A percentile compares a stretch with the other conserved stretches of the same genome.
Evolutionary conservation across 2,329 filamentous ascomycete genomes (phyloP).

Genomic region (Alternaria hordeiaustralica): DNA sequence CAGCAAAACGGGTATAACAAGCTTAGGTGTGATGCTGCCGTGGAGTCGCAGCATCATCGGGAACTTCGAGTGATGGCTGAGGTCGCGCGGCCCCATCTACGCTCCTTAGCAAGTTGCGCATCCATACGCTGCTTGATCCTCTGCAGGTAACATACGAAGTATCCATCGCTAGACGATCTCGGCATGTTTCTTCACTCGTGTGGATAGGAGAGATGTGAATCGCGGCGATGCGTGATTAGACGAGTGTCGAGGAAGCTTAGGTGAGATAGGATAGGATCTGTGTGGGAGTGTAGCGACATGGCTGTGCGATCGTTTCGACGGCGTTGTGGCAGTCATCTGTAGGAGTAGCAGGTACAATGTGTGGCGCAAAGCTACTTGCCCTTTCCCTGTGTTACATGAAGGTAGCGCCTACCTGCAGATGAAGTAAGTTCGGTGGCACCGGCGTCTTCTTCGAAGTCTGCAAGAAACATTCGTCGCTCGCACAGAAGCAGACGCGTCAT

Average conservation of each 20-base stretch:
- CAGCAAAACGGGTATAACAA: constrained; percentile 72
- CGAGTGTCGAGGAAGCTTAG: not conserved
- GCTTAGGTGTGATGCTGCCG: constrained; percentile 74
- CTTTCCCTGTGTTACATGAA: not conserved
- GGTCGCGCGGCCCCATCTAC: constrained; percentile 66
- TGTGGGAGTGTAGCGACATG: not conserved
- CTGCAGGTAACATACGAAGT: not conserved
- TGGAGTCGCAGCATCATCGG: constrained; percentile 76
- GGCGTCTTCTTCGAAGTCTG: not conserved
- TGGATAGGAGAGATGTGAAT: not conserved
- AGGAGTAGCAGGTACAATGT: not conserved
- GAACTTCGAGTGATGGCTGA: constrained; percentile 76
- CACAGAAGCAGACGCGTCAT: not conserved
- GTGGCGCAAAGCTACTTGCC: not conserved
- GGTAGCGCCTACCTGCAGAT: not conserved
- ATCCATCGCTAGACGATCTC: not conserved
- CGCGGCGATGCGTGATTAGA: not conserved
- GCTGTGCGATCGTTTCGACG: not conserved
- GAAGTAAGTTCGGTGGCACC: not conserved
- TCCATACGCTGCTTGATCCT: not conserved
- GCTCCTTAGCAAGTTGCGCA: constrained; percentile 11
- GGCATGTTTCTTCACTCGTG: not conserved
- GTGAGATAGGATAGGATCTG: not conserved
- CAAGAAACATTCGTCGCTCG: not conserved
- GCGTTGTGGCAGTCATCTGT: not conserved